Conservation (phyloP, 1,139 yeast species). For the Meyerozyma athensensis region DNA sequence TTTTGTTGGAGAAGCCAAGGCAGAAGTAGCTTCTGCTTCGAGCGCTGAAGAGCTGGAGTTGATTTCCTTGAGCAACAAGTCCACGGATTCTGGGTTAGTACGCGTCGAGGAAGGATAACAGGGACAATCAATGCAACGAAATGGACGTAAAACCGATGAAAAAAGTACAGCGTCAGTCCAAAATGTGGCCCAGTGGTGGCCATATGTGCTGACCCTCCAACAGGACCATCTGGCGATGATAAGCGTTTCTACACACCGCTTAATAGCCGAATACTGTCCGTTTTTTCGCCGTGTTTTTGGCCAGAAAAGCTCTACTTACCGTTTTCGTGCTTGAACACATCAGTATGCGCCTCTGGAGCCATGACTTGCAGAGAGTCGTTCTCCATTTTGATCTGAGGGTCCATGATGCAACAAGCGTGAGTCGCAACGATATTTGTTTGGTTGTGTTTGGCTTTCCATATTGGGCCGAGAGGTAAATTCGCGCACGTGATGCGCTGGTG, state of each 20-base stretch:
- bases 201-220: too few species aligned
- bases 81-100: slow-evolving; percentile 23
- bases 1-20: slow-evolving; percentile 30
- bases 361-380: neutral
- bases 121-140: too few species aligned
- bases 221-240: too few species aligned
- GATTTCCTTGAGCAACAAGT: slow-evolving; percentile 23
- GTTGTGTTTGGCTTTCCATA: neutral
- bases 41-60: slow-evolving; percentile 14
- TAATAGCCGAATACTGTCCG: too few species aligned
- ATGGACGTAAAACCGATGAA: too few species aligned
- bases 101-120: neutral
- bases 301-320: slow-evolving; percentile 25
- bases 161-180: too few species aligned
- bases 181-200: too few species aligned
- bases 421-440: neutral
- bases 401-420: slow-evolving; percentile 2
- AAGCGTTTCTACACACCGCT: too few species aligned
- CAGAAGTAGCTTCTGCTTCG: slow-evolving; percentile 10
- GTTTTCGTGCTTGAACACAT: slow-evolving; percentile 25
- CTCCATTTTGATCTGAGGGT: neutral
- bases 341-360: slow-evolving; percentile 5
- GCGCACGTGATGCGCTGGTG: slow-evolving; percentile 1
- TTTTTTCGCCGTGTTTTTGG: too few species aligned
- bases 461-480: slow-evolving; percentile 1